Base-by-base conservation (phyloP, 345 rosid species). In the Cardamine resedifolia region DNA sequence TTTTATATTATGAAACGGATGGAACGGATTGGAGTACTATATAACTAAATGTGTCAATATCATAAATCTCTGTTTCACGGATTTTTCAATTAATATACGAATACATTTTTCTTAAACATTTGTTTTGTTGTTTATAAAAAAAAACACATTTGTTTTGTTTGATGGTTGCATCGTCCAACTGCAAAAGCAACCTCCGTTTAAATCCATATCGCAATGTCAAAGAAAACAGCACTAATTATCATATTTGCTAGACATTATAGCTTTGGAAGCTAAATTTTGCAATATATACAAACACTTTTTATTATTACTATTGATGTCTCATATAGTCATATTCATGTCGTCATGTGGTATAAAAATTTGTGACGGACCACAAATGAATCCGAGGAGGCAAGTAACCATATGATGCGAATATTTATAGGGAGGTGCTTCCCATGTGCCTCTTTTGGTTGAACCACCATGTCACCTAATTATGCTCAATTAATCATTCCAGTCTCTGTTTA, bases 361-460 rank as follows among this genome's bases (percentile, higher is more conserved):
- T 11, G 62, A 66, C 9, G 21, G 34, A 38, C 4, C 15, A 65
- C 24, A 48, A 27, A 0, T 18, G 62, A 67, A 27, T 10, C 62
- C 52, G 20, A 67, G 41, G 63, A 68, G 63, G 72, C 26, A 58
- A 28, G 30, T 49, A 49, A 71, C 41, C 41, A 49, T 33, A 59
- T 36, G 58, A 70, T 70, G 24, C 36, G 72, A 55, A 70, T 70
- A 70, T 45, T 21, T 44, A 58, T 61, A 36, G 41, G 36, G 31
- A 71, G 51, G 30, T 71, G 51, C 38, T 24, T 60, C 41, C 44
- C 75, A 72, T 62, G 69, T 72, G 62, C 43, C 3, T 52, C 19
- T 26, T 51, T 50, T 51, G 23, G 75, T 50, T 71, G 68, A 71
- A 71, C 75, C 51, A 60, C 51, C 60, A 12, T 50, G 52, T 50